A percentile compares a stretch with the other conserved stretches of the same genome.
These are phyloP conservation scores for Plasmodium malariae DNA, from an alignment of 169 alveolate genomes.

Conservation along the genomic window DNA sequence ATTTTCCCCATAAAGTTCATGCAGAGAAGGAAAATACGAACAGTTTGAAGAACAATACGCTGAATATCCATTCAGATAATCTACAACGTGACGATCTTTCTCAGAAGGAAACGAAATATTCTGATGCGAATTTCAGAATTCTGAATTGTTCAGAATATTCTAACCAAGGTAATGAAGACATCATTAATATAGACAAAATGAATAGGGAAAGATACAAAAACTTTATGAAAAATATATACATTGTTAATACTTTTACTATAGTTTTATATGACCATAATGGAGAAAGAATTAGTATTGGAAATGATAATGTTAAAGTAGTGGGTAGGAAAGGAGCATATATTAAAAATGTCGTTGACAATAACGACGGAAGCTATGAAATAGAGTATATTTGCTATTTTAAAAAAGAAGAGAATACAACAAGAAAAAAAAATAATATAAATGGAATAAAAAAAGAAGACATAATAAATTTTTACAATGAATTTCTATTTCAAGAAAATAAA, in stretches of 20 bases:
- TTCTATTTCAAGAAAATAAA: conserved; percentile 33
- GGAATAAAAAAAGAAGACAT: conserved; percentile 22
- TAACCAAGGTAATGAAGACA: conserved; percentile 22
- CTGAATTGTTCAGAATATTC: conserved; percentile 15
- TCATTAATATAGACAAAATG: conserved; percentile 21
- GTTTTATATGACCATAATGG: conserved; percentile 65
- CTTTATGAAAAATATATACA: conserved; percentile 15
- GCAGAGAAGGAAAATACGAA: not conserved
- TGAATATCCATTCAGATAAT: no score
- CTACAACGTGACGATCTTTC: no score
- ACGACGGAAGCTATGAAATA: conserved; percentile 68
- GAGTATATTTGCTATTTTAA: conserved; percentile 39
- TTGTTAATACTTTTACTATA: conserved; percentile 33
- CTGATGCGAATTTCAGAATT: not conserved
- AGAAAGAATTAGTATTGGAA: conserved; percentile 65
- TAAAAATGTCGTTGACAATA: conserved; percentile 70
- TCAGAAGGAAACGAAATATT: not conserved
- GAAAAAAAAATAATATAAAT: conserved; percentile 29
- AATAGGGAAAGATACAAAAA: conserved; percentile 32
- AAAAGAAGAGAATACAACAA: no score
- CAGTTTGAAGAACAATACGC: no score
- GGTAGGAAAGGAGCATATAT: conserved; percentile 74
- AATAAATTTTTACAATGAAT: conserved; percentile 59
- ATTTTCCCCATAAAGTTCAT: not conserved
- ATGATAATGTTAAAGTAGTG: conserved; percentile 64